A percentile compares a stretch with the other conserved stretches of the same genome.
phyloP scores from a whole-genome alignment of 129 eudicot species.

The Pittosporum tobira region DNA sequence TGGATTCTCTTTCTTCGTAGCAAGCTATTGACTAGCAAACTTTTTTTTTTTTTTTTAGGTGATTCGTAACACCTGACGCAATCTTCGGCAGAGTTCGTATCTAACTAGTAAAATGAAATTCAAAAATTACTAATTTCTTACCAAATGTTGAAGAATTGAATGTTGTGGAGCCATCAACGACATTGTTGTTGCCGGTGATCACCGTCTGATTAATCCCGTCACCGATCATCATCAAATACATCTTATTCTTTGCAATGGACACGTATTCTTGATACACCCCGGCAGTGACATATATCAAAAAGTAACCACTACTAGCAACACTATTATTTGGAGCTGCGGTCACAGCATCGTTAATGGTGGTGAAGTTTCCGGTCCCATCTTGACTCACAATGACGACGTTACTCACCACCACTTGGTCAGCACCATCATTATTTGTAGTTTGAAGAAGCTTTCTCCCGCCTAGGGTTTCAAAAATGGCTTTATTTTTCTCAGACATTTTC shows the following conservation, averaged over 20 bases:
- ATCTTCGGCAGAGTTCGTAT: too few species aligned
- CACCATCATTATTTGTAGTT: background rate
- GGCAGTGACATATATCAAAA: slow-evolving; percentile 27
- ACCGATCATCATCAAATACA: slow-evolving; percentile 58
- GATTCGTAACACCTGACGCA: too few species aligned
- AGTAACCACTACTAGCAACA: slow-evolving; percentile 32
- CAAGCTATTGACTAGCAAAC: too few species aligned
- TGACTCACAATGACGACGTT: slow-evolving; percentile 36
- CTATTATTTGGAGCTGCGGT: slow-evolving; percentile 47
- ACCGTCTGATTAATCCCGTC: slow-evolving; percentile 62
- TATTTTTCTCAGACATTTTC: slow-evolving; percentile 12
- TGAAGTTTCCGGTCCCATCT: slow-evolving; percentile 45
- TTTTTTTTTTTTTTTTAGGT: too few species aligned
- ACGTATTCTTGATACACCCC: slow-evolving; percentile 67
- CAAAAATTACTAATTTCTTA: slow-evolving; percentile 12
- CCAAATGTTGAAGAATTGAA: slow-evolving; percentile 61
- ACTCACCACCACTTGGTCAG: slow-evolving; percentile 16
- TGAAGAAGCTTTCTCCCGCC: slow-evolving; percentile 7
- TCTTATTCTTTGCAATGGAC: slow-evolving; percentile 34
- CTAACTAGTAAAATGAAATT: too few species aligned
- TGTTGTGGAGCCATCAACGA: slow-evolving; percentile 62
- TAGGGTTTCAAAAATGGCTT: background rate
- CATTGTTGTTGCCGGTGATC: slow-evolving; percentile 54
- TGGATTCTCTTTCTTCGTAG: too few species aligned
- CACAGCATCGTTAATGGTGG: slow-evolving; percentile 48